Percentiles rank a stretch among this genome's conserved stretches.
Conservation (phyloP, 202 grass and related monocot genomes). For the Dendrocalamus latiflorus region DNA sequence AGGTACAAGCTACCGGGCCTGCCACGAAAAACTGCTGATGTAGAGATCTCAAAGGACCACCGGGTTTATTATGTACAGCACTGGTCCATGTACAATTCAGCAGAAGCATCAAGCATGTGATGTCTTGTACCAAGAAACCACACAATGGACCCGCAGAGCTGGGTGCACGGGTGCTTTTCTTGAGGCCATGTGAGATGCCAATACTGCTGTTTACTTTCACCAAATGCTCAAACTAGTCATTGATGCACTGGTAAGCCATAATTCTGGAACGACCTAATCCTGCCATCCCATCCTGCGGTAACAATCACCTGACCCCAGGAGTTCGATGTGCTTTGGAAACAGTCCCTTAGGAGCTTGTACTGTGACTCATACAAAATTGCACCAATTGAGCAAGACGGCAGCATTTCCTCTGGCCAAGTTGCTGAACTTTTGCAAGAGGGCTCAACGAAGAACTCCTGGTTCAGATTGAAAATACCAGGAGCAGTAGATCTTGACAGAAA, state of each 20-base stretch:
- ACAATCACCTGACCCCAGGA: too few species aligned
- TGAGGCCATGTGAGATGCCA: slow-evolving; percentile 47
- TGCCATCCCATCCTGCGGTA: too few species aligned
- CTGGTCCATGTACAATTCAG: slow-evolving; percentile 45
- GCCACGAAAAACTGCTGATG: slow-evolving; percentile 40
- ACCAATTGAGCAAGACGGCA: slow-evolving; percentile 37
- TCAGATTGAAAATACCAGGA: slow-evolving; percentile 60
- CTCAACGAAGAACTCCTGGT: slow-evolving; percentile 52
- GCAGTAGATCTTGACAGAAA: slow-evolving; percentile 29
- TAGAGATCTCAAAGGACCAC: slow-evolving; percentile 47
- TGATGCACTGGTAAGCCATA: slow-evolving; percentile 64
- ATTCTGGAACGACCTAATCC: too few species aligned
- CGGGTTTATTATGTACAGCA: slow-evolving; percentile 45
- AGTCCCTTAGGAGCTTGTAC: slow-evolving; percentile 65
- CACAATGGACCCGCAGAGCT: slow-evolving; percentile 42
- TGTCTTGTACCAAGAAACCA: slow-evolving; percentile 52
- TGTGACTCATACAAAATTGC: slow-evolving; percentile 45
- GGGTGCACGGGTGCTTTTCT: slow-evolving; percentile 27
- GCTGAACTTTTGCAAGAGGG: slow-evolving; percentile 54
- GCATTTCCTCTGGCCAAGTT: slow-evolving; percentile 96
- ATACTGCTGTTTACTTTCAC: slow-evolving; percentile 26
- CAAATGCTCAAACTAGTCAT: slow-evolving; percentile 33
- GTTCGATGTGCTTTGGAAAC: too few species aligned
- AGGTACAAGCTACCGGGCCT: slow-evolving; percentile 41
- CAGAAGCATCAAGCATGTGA: slow-evolving; percentile 56